phyloP scores from a whole-genome alignment of 1,284 basidiomycete genomes.

The Boletus mariae region DNA sequence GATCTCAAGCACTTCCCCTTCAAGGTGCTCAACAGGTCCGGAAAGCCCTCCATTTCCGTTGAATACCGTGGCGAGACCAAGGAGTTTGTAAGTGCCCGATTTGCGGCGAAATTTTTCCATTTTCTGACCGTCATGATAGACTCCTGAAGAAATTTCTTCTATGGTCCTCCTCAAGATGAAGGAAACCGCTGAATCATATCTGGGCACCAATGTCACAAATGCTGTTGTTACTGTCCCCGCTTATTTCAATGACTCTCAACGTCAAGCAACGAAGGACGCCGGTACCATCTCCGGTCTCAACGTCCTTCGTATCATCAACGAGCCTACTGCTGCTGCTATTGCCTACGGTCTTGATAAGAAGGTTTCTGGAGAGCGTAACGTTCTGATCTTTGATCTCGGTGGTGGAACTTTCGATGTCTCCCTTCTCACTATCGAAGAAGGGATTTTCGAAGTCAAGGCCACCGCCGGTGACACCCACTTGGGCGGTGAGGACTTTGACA shows the following conservation, averaged over 20 bases:
- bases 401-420: constrained; percentile 99
- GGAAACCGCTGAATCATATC: constrained; percentile 96
- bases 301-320: constrained; percentile 96
- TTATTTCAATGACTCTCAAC: constrained; percentile 98
- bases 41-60: constrained; percentile 88
- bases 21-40: constrained; percentile 77
- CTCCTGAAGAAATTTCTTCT: constrained; percentile 95
- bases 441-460: constrained; percentile 99
- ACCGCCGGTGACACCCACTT: constrained; percentile 99
- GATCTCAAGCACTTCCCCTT: constrained; percentile 98
- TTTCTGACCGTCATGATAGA: constrained; percentile 41
- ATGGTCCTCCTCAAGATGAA: constrained; percentile 99
- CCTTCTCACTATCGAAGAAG: constrained; percentile 95
- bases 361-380: constrained; percentile 83
- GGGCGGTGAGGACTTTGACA: constrained; percentile 99
- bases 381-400: constrained; percentile 96
- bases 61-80: constrained; percentile 90
- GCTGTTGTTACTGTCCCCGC: constrained; percentile 95
- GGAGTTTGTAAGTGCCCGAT: constrained; percentile 70
- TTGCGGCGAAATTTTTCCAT: neutral
- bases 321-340: constrained; percentile 93
- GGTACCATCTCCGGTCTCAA: constrained; percentile 88
- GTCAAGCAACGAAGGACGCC: constrained; percentile 94
- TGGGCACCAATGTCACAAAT: constrained; percentile 79
- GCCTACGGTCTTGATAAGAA: constrained; percentile 95